Evolutionary conservation across 352 stramenopile genomes (phyloP).

Genomic region (Plasmopara halstedii): DNA sequence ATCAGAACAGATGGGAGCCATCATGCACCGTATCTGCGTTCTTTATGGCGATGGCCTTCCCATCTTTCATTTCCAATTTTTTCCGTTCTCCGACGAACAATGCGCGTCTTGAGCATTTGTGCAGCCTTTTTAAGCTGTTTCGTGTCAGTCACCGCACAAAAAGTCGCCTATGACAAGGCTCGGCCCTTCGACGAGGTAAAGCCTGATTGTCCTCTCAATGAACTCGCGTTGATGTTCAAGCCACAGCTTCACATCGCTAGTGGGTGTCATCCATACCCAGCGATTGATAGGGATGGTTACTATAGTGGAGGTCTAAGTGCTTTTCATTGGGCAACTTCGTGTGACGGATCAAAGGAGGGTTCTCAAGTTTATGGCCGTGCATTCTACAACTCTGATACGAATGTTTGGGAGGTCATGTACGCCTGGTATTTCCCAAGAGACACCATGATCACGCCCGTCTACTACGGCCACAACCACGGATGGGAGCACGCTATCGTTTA

Average conservation of each 20-base stretch:
- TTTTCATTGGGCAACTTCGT: not conserved
- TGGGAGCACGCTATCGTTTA: slow-evolving; percentile 1
- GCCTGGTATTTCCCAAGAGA: slow-evolving; percentile 6
- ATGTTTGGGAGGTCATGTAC: slow-evolving; percentile 1
- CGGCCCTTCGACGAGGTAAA: not conserved
- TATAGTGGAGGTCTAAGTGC: not conserved
- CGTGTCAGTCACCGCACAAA: not conserved
- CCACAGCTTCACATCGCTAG: not conserved
- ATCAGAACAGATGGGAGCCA: not conserved
- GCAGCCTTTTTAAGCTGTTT: not conserved
- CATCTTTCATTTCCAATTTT: not conserved
- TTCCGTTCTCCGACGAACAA: not conserved
- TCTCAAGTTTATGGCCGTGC: not conserved
- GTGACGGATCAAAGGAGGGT: not conserved
- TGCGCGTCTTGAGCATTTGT: not conserved
- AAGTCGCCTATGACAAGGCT: not conserved
- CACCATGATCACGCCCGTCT: not conserved
- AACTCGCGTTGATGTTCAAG: slow-evolving; percentile 1
- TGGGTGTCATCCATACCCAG: not conserved
- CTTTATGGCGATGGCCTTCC: not conserved
- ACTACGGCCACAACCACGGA: not conserved
- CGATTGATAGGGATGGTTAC: not conserved
- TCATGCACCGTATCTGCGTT: not conserved
- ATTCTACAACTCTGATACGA: not conserved
- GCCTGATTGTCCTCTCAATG: not conserved